Percentiles rank a stretch among this genome's conserved stretches.
These are phyloP conservation scores for Candida insectalens DNA, from an alignment of 805 yeast genomes.

Conservation along the genomic window DNA sequence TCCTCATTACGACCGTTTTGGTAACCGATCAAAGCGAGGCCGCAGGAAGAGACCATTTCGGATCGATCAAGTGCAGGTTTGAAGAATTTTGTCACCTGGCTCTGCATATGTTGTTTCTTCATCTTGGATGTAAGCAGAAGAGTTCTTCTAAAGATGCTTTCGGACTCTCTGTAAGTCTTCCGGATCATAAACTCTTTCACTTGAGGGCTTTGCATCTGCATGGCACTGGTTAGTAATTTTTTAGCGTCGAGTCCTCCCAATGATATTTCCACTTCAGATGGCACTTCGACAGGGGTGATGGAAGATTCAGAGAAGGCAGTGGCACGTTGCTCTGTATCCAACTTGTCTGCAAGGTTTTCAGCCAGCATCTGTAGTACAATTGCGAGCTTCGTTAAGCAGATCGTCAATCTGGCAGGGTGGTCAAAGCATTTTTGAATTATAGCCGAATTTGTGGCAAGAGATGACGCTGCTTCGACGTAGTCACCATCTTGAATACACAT, in stretches of 20 bases:
- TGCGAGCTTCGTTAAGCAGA: slow-evolving; percentile 12
- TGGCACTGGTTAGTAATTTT: background rate
- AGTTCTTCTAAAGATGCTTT: slow-evolving; percentile 8
- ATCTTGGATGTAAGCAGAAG: slow-evolving; percentile 9
- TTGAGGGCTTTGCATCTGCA: slow-evolving; percentile 5
- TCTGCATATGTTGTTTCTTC: slow-evolving; percentile 8
- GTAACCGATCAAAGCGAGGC: slow-evolving; percentile 9
- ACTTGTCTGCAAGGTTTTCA: background rate
- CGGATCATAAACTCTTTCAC: slow-evolving; percentile 9
- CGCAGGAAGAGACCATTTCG: slow-evolving; percentile 15
- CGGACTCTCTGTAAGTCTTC: slow-evolving; percentile 9
- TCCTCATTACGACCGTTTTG: slow-evolving; percentile 5
- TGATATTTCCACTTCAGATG: too few species aligned
- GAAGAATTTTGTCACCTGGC: slow-evolving; percentile 6
- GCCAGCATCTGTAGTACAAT: slow-evolving; percentile 11
- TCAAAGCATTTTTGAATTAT: slow-evolving; percentile 12
- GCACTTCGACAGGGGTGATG: too few species aligned
- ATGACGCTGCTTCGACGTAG: slow-evolving; percentile 13
- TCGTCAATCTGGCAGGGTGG: slow-evolving; percentile 11
- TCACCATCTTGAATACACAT: slow-evolving; percentile 16
- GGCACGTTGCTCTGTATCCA: background rate
- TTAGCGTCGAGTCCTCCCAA: too few species aligned
- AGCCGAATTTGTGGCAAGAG: slow-evolving; percentile 9
- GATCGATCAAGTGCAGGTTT: slow-evolving; percentile 12
- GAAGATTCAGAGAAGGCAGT: too few species aligned